Base-by-base conservation (phyloP, 495 filamentous ascomycete genomes). In the Hyaloscypha finlandica region DNA sequence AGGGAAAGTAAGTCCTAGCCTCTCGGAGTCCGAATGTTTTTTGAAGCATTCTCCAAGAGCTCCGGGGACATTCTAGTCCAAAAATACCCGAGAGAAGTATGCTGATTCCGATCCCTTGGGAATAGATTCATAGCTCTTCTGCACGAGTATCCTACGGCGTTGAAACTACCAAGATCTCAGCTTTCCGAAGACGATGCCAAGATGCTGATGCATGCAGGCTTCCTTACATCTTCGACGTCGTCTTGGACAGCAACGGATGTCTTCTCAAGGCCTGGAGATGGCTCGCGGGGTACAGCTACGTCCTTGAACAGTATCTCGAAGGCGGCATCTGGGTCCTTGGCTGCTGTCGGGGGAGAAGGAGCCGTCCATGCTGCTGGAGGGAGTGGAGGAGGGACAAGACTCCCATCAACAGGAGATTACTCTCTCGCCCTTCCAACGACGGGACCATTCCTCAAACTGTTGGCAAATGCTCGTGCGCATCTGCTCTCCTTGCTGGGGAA, bases 371-470 rank as follows among this genome's bases (percentile, higher is more conserved):
- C 78, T 16, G 80, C 80, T 8, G 84, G 85, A 4, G 88, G 86
- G 16, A 80, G 80, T 39, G 73, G 52, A 74, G 78, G 67, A 74
- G 65, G 70, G 35, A 59, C 64, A 20, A 64, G 69, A 45, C 30
- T 67, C 30, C 20, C 31, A 1, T 52, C 42, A 33, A 61, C 56
- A 39, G 74, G 69, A 4, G 70, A 70, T 19, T 80, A 91, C 58
- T 86, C 84, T 35, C 79, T 94, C 56, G 89, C 90, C 0, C 81
- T 94, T 9, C 93, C 93, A 32, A 87, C 86, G 25, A 89, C 85
- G 2, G 93, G 93, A 1, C 80, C 86, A 3, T 92, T 90, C 70
- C 82, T 96, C 30, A 88, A 88, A 68, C 82, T 97, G n/a, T 78
- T 91, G 0, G 80, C 83, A 19, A 77, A 79, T 29, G 89, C 90